A percentile compares a stretch with the other conserved stretches of the same genome.
Evolutionary conservation across 352 stramenopile genomes (phyloP).

Genomic region (Thalassiosira exigua): DNA sequence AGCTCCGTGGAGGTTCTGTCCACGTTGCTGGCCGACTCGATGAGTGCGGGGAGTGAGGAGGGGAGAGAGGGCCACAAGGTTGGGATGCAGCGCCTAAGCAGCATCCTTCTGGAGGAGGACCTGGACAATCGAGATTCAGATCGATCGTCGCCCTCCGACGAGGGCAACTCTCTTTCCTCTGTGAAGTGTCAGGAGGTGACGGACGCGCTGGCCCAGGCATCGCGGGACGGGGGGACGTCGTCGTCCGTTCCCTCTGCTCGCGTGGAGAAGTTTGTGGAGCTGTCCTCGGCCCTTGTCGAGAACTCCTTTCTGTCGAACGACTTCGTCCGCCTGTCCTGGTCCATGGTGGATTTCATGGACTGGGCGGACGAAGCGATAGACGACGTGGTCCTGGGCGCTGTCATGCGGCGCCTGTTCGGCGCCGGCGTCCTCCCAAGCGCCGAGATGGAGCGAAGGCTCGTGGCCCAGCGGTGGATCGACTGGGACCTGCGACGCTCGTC

Average conservation of each 20-base stretch:
- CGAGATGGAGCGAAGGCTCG: conserved; percentile 66
- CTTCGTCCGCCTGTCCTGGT: conserved; percentile 32
- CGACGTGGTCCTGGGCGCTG: conserved; percentile 63
- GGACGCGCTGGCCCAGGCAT: conserved; percentile 17
- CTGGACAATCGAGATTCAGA: too few species aligned
- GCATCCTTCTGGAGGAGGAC: too few species aligned
- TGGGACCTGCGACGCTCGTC: conserved; percentile 64
- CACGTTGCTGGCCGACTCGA: conserved; percentile 29
- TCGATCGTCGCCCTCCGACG: background rate
- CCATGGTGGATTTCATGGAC: conserved; percentile 69
- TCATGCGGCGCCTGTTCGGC: conserved; percentile 74
- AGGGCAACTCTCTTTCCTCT: background rate
- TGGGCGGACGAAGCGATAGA: conserved; percentile 68
- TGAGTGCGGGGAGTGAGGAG: background rate
- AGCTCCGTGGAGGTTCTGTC: conserved; percentile 48
- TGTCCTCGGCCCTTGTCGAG: conserved; percentile 9
- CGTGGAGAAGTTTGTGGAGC: conserved; percentile 23
- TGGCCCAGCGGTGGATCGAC: conserved; percentile 69
- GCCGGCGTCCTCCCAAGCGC: conserved; percentile 68
- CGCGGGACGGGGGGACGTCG: conserved; percentile 3
- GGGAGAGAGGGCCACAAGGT: background rate
- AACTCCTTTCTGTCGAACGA: conserved; percentile 9
- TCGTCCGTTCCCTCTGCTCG: conserved; percentile 1
- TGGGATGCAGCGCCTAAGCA: conserved; percentile 13
- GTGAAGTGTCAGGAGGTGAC: conserved; percentile 37